A percentile compares a stretch with the other conserved stretches of the same genome.
phyloP scores from a whole-genome alignment of 2,329 filamentous ascomycete genomes.

The Colletotrichum sp. region DNA sequence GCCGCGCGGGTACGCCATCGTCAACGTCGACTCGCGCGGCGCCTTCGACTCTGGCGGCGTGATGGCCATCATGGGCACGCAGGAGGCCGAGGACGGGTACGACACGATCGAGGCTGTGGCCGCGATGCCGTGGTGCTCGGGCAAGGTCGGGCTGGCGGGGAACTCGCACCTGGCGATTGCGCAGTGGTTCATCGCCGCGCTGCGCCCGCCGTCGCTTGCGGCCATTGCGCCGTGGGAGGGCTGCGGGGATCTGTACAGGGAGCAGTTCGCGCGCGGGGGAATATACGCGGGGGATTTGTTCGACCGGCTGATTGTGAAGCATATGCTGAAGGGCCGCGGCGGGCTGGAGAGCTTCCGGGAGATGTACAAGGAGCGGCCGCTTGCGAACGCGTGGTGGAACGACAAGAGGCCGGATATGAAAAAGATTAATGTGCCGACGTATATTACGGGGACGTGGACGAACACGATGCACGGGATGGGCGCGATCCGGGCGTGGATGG shows the following conservation, averaged over 20 bases:
- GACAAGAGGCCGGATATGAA: conserved; percentile 26
- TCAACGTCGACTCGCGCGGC: conserved; percentile 33
- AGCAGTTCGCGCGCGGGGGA: conserved; percentile 28
- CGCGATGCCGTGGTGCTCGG: conserved; percentile 27
- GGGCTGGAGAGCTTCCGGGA: conserved; percentile 25
- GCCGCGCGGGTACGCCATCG: conserved; percentile 29
- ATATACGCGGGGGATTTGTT: conserved; percentile 23
- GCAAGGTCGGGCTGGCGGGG: conserved; percentile 29
- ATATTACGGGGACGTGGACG: conserved; percentile 19
- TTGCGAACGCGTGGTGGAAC: conserved; percentile 27
- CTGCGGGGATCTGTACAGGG: conserved; percentile 27
- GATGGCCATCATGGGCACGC: conserved; percentile 25
- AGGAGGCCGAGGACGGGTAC: conserved; percentile 27
- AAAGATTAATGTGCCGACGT: conserved; percentile 26
- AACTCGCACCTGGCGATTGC: conserved; percentile 30
- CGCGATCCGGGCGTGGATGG: conserved; percentile 32
- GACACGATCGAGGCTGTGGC: conserved; percentile 28
- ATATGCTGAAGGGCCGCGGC: conserved; percentile 24
- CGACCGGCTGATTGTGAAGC: conserved; percentile 18
- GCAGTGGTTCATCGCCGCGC: conserved; percentile 27
- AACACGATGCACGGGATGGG: conserved; percentile 24
- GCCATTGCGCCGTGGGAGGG: conserved; percentile 46
- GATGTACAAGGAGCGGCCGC: conserved; percentile 25
- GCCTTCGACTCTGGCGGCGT: conserved; percentile 28
- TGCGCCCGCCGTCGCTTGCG: conserved; percentile 18